Base-by-base conservation (phyloP, 2,329 filamentous ascomycete species). In the Clarireedia monteithiana region DNA sequence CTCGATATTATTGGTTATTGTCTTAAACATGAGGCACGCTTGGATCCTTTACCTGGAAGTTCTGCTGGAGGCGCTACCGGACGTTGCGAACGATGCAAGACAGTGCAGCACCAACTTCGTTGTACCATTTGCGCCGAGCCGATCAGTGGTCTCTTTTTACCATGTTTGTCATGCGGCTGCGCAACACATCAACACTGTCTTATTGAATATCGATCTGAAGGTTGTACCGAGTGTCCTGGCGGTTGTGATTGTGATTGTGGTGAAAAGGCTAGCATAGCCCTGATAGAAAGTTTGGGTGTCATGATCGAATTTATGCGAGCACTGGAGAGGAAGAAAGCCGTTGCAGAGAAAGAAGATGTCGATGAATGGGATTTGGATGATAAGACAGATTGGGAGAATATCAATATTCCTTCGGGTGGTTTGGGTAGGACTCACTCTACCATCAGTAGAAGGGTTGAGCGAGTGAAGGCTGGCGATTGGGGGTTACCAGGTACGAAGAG, bases 181-280 rank as follows among this genome's bases (percentile, higher is more conserved):
- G 78, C 78, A 6, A 77, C 75, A 51, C 83, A 86, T 66, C 77
- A 83, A 47, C 68, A 72, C 7, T 86, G 83, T 48, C 55, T 69
- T 2, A 47, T 58, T 5, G 60, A 63, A 38, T 69, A 69, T 51
- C 67, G 67, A 36, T 57, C 57, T 2, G 51, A 51, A 15, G 67
- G 66, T 23, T 80, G 83, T 67, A 76, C 71, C 1, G 69, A 77
- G 48, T 86, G 83, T 55, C 81, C 83, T 0, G 82, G 81, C 0
- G 83, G 82, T 1, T 83, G 85, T 63, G 83, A 85, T 65, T 86
- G 83, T 64, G 73, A 80, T 57, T 86, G 83, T 62, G 74, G 78
- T 0, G 73, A 78, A 14, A 78, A 84, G 59, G 81, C 82, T 1
- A 73, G 72, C 56, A 75, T 72, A 48, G 82, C 80, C 1, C 74